These are phyloP conservation scores for Acanthamoeba triangularis DNA, from an alignment of 208 protist genomes.

Conservation along the genomic window DNA sequence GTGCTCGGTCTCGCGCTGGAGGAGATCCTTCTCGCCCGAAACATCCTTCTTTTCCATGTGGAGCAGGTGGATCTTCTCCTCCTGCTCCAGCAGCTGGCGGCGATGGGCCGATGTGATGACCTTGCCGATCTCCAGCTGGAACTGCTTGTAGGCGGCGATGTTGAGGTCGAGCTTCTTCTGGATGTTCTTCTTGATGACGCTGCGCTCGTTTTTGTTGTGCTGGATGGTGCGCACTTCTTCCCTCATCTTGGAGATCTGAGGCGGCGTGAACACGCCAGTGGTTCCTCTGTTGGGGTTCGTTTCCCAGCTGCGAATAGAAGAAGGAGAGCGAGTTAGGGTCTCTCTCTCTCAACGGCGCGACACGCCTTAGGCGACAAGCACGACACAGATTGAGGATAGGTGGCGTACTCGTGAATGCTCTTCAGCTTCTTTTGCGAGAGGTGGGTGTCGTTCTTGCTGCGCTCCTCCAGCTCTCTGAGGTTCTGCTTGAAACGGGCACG, in stretches of 20 bases:
- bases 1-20: background rate
- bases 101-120: constrained; percentile 52
- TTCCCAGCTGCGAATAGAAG: background rate
- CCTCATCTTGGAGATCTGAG: constrained; percentile 67
- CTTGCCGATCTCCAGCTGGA: constrained; percentile 1
- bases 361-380: too few relatives aligned
- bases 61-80: constrained; percentile 61
- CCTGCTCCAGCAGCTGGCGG: constrained; percentile 49
- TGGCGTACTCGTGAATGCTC: background rate
- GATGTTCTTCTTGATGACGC: constrained; percentile 15
- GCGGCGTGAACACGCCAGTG: constrained; percentile 41
- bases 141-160: constrained; percentile 5
- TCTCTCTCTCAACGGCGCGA: background rate
- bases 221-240: constrained; percentile 47
- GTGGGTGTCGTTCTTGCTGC: background rate
- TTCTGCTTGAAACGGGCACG: constrained; percentile 51
- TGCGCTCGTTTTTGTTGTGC: constrained; percentile 64
- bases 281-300: constrained; percentile 19
- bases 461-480: constrained; percentile 27
- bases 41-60: constrained; percentile 66
- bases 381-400: background rate
- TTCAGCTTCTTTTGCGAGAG: constrained; percentile 39
- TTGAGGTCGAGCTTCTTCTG: constrained; percentile 40
- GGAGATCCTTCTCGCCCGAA: constrained; percentile 4
- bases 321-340: background rate